A percentile compares a stretch with the other conserved stretches of the same genome.
Evolutionary conservation across 179 eudicot genomes (phyloP).

Genomic region (Drosera spatulata): DNA sequence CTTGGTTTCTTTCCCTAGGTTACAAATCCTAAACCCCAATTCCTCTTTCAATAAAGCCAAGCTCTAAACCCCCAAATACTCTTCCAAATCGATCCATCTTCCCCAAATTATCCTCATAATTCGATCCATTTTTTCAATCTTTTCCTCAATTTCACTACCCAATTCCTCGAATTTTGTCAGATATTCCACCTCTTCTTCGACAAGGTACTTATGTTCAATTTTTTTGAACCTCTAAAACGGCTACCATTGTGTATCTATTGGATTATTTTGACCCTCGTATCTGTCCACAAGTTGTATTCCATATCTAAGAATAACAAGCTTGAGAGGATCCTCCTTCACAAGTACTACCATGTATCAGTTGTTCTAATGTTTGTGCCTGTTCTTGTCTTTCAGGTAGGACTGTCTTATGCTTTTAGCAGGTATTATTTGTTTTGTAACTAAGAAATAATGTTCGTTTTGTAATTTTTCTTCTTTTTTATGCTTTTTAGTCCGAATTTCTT

Average conservation of each 20-base stretch:
- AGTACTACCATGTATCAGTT: conserved; percentile 92
- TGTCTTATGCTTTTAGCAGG: neutral
- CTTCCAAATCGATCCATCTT: no score
- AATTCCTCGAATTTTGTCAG: no score
- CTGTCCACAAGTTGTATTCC: conserved; percentile 58
- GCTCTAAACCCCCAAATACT: no score
- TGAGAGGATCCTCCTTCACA: conserved; percentile 87
- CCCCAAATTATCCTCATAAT: no score
- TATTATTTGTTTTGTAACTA: neutral
- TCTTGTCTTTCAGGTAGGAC: conserved; percentile 72
- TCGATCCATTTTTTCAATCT: no score
- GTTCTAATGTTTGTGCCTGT: conserved; percentile 93
- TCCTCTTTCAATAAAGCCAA: no score
- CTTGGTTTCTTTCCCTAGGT: no score
- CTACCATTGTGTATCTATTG: conserved; percentile 75
- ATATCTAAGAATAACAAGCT: conserved; percentile 80
- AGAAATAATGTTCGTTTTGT: no score
- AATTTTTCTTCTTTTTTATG: neutral
- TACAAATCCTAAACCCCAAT: no score
- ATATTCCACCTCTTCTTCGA: conserved; percentile 7
- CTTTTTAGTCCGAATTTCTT: conserved; percentile 69
- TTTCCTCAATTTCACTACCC: no score
- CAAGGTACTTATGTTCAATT: conserved; percentile 74
- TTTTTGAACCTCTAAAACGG: conserved; percentile 86
- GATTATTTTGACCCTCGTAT: conserved; percentile 52